Percentiles rank a stretch among this genome's conserved stretches.
Evolutionary conservation across 2,329 filamentous ascomycete genomes (phyloP).

Genomic region (Trichoderma oligosporum): DNA sequence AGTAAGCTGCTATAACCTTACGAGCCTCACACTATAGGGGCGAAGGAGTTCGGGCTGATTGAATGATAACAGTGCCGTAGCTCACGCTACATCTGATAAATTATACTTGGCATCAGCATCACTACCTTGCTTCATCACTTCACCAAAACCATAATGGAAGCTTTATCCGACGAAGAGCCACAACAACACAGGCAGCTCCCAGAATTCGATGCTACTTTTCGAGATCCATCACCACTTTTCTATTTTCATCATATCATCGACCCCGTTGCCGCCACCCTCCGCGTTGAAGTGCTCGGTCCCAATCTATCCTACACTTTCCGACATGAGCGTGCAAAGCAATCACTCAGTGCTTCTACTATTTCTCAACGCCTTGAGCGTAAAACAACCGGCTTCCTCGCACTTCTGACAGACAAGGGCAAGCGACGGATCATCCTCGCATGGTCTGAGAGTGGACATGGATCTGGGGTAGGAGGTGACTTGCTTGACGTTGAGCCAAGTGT

Average conservation of each 20-base stretch:
- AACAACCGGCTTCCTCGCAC: conserved; percentile 33
- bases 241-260: conserved; percentile 35
- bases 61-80: neutral
- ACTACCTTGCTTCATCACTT: neutral
- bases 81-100: neutral
- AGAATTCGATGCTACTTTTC: conserved; percentile 26
- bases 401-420: conserved; percentile 20
- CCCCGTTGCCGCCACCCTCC: conserved; percentile 24
- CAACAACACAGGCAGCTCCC: neutral
- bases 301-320: conserved; percentile 31
- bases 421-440: conserved; percentile 30
- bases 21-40: no score
- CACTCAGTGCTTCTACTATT: conserved; percentile 10
- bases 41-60: neutral
- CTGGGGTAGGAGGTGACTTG: conserved; percentile 29
- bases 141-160: neutral
- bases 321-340: conserved; percentile 26
- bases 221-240: conserved; percentile 20
- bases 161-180: neutral
- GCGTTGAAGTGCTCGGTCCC: conserved; percentile 32
- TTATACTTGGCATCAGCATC: neutral
- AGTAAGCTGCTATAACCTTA: no score
- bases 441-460: conserved; percentile 36
- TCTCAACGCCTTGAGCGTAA: conserved; percentile 26
- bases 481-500: conserved; percentile 26